Conservation (phyloP, 148 eudicot species). For the Cornus kousa region DNA sequence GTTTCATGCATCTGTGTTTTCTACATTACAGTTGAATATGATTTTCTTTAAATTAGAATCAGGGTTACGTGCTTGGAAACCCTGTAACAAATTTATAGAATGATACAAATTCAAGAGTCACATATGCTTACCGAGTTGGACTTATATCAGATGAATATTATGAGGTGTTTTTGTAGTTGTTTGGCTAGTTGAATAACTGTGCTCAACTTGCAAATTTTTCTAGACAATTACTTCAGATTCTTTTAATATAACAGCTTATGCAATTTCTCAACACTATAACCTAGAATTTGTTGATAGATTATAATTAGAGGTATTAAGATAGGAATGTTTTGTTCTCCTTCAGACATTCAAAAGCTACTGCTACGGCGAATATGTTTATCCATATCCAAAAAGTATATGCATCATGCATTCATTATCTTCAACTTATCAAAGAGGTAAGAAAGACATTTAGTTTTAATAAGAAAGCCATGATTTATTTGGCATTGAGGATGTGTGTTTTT, state of each 20-base stretch:
- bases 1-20: background rate
- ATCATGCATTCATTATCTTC: background rate
- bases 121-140: slow-evolving; percentile 18
- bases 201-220: too few species aligned
- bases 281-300: background rate
- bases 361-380: background rate
- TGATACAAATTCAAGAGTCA: slow-evolving; percentile 16
- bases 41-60: background rate
- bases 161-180: slow-evolving; percentile 10
- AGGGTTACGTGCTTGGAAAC: slow-evolving; percentile 29
- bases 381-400: background rate
- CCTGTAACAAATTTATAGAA: slow-evolving; percentile 12
- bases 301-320: background rate
- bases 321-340: background rate
- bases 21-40: background rate
- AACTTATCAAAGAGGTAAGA: background rate
- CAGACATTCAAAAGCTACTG: background rate
- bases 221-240: too few species aligned
- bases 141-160: slow-evolving; percentile 25
- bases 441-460: background rate
- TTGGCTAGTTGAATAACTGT: background rate
- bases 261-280: background rate
- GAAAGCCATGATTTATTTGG: background rate
- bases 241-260: background rate
- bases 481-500: background rate